Evolutionary conservation across 2,329 filamentous ascomycete species (phyloP), one percentile per base, ranked within the genome.

Genomic region (Trichoderma hamatum): DNA sequence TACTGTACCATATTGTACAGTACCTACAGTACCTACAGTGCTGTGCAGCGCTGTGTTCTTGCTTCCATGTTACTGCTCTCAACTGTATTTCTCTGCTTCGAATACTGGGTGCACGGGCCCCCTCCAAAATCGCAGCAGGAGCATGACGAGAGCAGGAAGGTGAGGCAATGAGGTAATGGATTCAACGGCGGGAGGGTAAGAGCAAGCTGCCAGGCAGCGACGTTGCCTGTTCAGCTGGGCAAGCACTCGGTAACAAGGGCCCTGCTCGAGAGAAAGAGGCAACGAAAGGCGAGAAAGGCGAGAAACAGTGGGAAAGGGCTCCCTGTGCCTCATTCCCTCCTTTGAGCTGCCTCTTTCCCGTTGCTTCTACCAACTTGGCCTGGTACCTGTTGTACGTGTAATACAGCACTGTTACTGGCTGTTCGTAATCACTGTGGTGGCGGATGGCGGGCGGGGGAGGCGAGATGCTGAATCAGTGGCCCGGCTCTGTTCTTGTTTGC

Each of bases 111-210:
- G 54, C 64, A 67, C 52, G 64, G 64, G 55, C 64, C 64, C 36
- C 36, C 39, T 43, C 24, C n/a, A 67, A 26, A 24, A 59, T n/a
- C 62, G n/a, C 32, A 36, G 52, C 46, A 52, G 26, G 51, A 54
- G 43, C 43, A 19, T 49, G 43, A 49, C 14, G 19, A 49, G 43
- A 49, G 51, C 51, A 54, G 51, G 14, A 16, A 30, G 32, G 62
- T 65, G 51, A 65, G 49, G 62, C 34, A 46, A 46, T 65, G 51
- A 56, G 62, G 62, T 55, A 65, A 65, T 65, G 62, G 51, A 56
- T 36, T 51, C 39, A 65, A 56, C 55, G 26, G 3, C n/a, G 46
- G 46, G n/a, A 56, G 49, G 24, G 51, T 21, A 52, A 55, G 61
- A 28, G 61, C 61, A 21, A 64, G 49, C 49, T 14, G 54, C 21